A percentile compares a stretch with the other conserved stretches of the same genome.
Conservation (phyloP, 179 eudicot species). For the Pouteria campechiana region DNA sequence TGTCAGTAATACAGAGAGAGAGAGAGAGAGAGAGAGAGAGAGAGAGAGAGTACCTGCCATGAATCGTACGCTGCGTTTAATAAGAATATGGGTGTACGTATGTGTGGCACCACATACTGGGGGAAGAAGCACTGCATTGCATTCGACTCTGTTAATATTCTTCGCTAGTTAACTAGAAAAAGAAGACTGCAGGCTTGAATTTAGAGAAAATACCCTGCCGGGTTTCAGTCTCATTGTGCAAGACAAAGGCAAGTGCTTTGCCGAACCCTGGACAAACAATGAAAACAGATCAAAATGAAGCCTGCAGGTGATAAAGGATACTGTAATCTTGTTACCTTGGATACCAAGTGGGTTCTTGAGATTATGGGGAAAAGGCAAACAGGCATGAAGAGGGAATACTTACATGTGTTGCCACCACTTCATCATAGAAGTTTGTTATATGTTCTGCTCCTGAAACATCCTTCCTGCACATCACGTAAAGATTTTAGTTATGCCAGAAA, state of each 20-base stretch:
- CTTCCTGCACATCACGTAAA: slow-evolving; percentile 33
- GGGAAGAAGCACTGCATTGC: slow-evolving; percentile 78
- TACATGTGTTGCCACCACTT: slow-evolving; percentile 75
- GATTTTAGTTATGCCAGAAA: neutral
- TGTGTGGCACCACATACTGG: slow-evolving; percentile 38
- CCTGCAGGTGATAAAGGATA: too few species aligned
- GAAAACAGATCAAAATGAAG: too few species aligned
- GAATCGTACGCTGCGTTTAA: slow-evolving; percentile 90
- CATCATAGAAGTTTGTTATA: slow-evolving; percentile 42
- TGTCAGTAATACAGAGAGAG: neutral
- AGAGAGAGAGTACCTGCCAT: slow-evolving; percentile 66
- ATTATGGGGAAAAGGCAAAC: neutral
- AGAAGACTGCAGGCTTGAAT: neutral
- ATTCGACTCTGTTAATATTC: neutral
- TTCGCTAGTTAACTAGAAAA: neutral
- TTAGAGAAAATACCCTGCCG: slow-evolving; percentile 9
- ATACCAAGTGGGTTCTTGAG: too few species aligned
- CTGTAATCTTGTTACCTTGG: too few species aligned
- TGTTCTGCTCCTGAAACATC: slow-evolving; percentile 59
- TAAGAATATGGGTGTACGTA: slow-evolving; percentile 65
- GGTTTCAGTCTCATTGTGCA: slow-evolving; percentile 46
- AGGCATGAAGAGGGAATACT: neutral
- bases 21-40: neutral
- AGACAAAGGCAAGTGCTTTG: slow-evolving; percentile 41
- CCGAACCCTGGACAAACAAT: slow-evolving; percentile 55